Evolutionary conservation across 2,329 filamentous ascomycete species (phyloP).

Genomic region (Epicoccum sorghinum): DNA sequence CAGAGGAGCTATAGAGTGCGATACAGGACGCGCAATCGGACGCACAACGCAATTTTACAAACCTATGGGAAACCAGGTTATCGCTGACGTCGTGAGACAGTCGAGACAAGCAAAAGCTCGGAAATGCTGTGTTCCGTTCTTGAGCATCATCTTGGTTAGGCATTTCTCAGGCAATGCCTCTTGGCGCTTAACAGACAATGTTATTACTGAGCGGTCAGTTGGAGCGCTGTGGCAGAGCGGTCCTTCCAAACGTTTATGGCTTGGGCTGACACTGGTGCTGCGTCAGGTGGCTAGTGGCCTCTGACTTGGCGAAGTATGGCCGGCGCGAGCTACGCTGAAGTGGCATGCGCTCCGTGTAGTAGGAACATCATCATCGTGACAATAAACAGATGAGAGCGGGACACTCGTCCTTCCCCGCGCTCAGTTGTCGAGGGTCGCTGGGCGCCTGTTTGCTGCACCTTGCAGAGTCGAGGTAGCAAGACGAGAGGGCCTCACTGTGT

Average conservation of each 20-base stretch:
- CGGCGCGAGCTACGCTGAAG: conserved; percentile 17
- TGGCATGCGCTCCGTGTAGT: conserved; percentile 16
- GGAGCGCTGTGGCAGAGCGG: conserved; percentile 35
- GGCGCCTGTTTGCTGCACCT: background rate
- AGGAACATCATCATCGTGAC: conserved; percentile 1
- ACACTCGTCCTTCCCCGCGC: conserved; percentile 10
- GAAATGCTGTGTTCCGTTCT: conserved; percentile 39
- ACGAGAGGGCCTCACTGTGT: no score
- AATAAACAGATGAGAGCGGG: background rate
- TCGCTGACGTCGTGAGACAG: conserved; percentile 42
- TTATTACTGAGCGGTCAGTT: conserved; percentile 19
- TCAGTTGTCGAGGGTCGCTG: conserved; percentile 12
- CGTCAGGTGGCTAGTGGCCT: conserved; percentile 32
- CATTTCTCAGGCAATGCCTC: conserved; percentile 27
- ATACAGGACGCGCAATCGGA: conserved; percentile 26
- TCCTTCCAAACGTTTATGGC: conserved; percentile 39
- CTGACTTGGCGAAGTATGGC: conserved; percentile 22
- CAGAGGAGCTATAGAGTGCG: background rate
- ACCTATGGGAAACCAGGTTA: conserved; percentile 25
- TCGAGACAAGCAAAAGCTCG: conserved; percentile 41
- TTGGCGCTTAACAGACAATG: conserved; percentile 29
- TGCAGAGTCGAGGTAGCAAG: no score
- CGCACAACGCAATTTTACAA: conserved; percentile 11
- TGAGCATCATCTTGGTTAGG: conserved; percentile 40
- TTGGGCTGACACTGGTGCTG: conserved; percentile 38